Conservation (phyloP, 2,329 filamentous ascomycete genomes). For the Thelonectria rubi region DNA sequence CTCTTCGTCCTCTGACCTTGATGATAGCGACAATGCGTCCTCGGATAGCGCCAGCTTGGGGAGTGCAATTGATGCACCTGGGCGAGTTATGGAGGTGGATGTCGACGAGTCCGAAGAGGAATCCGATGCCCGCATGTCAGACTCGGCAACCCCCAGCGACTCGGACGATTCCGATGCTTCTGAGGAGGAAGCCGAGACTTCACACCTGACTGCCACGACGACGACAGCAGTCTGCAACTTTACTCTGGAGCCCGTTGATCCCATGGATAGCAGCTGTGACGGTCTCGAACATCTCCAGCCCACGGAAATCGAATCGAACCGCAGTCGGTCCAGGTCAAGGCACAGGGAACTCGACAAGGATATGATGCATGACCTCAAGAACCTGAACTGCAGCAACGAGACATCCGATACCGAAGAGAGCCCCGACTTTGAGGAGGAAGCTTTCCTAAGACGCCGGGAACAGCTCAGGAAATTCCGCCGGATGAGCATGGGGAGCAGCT, state of each 20-base stretch:
- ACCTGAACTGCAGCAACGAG: slow-evolving; percentile 57
- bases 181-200: slow-evolving; percentile 36
- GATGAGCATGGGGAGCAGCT: slow-evolving; percentile 62
- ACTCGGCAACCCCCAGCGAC: slow-evolving; percentile 30
- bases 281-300: slow-evolving; percentile 55
- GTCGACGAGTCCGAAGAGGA: slow-evolving; percentile 30
- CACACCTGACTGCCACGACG: slow-evolving; percentile 32
- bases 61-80: slow-evolving; percentile 39
- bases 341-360: slow-evolving; percentile 52
- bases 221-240: slow-evolving; percentile 45
- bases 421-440: slow-evolving; percentile 50
- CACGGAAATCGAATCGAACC: slow-evolving; percentile 57
- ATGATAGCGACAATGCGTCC: slow-evolving; percentile 42
- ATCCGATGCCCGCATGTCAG: slow-evolving; percentile 30
- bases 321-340: slow-evolving; percentile 53
- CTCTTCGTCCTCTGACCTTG: slow-evolving; percentile 41
- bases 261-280: slow-evolving; percentile 56
- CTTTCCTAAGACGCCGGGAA: slow-evolving; percentile 53
- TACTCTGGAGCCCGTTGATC: slow-evolving; percentile 58
- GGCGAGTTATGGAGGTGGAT: slow-evolving; percentile 21
- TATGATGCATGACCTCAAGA: slow-evolving; percentile 56
- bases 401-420: slow-evolving; percentile 50
- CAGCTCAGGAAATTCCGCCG: slow-evolving; percentile 56
- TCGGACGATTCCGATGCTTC: slow-evolving; percentile 38
- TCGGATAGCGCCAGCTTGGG: slow-evolving; percentile 42